These are phyloP conservation scores for Laburnicola sp. DNA, from an alignment of 2,329 filamentous ascomycete species.

Conservation along the genomic window DNA sequence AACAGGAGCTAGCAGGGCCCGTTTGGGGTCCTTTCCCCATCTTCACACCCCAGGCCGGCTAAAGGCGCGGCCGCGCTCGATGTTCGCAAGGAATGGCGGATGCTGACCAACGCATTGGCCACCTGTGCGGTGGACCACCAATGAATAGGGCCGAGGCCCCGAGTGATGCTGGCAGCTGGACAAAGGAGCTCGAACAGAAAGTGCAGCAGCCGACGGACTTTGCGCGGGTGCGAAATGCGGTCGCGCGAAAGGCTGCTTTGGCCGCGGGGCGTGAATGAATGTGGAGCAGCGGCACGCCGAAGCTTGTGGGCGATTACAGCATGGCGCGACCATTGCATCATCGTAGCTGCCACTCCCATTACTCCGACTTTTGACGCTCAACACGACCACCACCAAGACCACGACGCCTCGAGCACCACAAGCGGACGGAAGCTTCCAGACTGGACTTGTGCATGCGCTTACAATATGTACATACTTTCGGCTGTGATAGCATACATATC, in stretches of 20 bases:
- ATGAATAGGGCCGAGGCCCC: conserved; percentile 30
- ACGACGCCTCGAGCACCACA: too few relatives aligned
- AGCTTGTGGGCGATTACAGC: conserved; percentile 4
- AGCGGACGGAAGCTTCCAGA: too few relatives aligned
- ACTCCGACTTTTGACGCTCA: neutral
- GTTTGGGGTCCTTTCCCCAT: conserved; percentile 37
- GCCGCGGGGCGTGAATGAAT: neutral
- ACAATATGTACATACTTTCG: too few relatives aligned
- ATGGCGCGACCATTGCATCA: conserved; percentile 1
- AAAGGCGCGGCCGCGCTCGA: conserved; percentile 33
- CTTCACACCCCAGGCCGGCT: conserved; percentile 38
- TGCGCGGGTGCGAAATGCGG: neutral
- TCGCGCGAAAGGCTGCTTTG: neutral
- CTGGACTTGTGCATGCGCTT: too few relatives aligned
- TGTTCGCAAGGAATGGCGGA: conserved; percentile 27
- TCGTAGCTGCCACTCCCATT: neutral
- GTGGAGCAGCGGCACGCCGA: conserved; percentile 4
- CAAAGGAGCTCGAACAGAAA: conserved; percentile 22
- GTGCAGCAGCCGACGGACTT: conserved; percentile 23
- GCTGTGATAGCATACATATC: too few relatives aligned
- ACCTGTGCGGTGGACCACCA: conserved; percentile 28
- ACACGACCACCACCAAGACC: neutral
- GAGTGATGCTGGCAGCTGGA: conserved; percentile 19
- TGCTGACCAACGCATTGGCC: conserved; percentile 19
- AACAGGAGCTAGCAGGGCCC: conserved; percentile 33